Conservation (phyloP, 2,329 filamentous ascomycete genomes). For the Dothistroma septosporum region DNA sequence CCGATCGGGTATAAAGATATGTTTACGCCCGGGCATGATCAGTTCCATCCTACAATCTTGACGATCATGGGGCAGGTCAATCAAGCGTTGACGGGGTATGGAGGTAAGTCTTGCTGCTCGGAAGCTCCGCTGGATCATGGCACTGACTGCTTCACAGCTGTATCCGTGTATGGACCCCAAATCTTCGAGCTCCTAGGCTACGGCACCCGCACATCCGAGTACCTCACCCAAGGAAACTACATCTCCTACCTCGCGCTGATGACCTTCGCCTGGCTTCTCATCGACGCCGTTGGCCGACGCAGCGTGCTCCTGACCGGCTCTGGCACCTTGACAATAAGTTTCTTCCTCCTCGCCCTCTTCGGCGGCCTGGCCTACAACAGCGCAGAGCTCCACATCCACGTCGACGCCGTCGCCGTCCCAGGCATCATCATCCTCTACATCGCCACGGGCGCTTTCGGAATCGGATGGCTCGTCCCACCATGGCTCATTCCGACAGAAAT, state of each 20-base stretch:
- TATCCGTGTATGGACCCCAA: conserved; percentile 60
- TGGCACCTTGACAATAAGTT: conserved; percentile 46
- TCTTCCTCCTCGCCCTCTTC: conserved; percentile 51
- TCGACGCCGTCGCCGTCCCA: conserved; percentile 46
- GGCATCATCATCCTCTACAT: conserved; percentile 53
- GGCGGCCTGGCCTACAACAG: conserved; percentile 47
- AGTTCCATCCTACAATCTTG: conserved; percentile 59
- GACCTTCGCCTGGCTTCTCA: conserved; percentile 58
- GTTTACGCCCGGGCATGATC: conserved; percentile 51
- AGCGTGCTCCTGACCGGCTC: conserved; percentile 54
- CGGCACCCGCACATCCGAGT: conserved; percentile 49
- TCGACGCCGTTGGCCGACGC: conserved; percentile 54
- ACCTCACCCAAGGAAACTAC: conserved; percentile 58
- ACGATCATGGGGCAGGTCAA: conserved; percentile 62
- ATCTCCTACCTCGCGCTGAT: conserved; percentile 58
- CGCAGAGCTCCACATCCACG: conserved; percentile 37
- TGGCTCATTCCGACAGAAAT: conserved; percentile 60
- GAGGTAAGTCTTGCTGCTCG: conserved; percentile 12
- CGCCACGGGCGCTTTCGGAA: conserved; percentile 58
- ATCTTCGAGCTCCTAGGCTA: conserved; percentile 61
- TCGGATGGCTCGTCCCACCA: conserved; percentile 57
- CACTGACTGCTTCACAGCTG: conserved; percentile 38
- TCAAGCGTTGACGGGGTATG: conserved; percentile 52
- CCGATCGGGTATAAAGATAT: conserved; percentile 54
- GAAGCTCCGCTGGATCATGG: not conserved